These are phyloP conservation scores for Phytophthora fragariae DNA, from an alignment of 352 stramenopile genomes.

Conservation along the genomic window DNA sequence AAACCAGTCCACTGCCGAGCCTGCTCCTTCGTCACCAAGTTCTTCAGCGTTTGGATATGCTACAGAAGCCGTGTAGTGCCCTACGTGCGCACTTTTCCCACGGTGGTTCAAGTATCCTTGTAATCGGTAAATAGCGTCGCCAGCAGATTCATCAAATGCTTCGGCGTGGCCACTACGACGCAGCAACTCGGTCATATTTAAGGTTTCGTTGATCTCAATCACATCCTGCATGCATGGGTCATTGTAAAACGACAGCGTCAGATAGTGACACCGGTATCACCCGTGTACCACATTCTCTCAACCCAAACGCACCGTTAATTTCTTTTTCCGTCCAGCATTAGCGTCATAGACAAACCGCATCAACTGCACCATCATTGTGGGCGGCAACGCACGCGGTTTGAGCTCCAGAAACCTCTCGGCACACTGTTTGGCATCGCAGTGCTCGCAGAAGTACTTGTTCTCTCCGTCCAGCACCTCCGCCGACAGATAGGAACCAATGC, in stretches of 20 bases:
- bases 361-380: slow-evolving; percentile 82
- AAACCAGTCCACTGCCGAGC: slow-evolving; percentile 61
- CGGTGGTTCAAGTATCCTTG: slow-evolving; percentile 85
- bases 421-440: slow-evolving; percentile 79
- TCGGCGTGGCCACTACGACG: slow-evolving; percentile 49
- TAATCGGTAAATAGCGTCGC: slow-evolving; percentile 72
- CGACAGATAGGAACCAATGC: slow-evolving; percentile 75
- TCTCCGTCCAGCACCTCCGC: slow-evolving; percentile 82
- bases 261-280: neutral
- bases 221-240: slow-evolving; percentile 54
- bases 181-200: slow-evolving; percentile 81
- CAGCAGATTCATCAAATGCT: slow-evolving; percentile 40
- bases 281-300: neutral
- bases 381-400: slow-evolving; percentile 57
- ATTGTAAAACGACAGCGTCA: neutral
- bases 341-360: slow-evolving; percentile 90
- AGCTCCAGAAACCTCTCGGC: slow-evolving; percentile 81
- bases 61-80: slow-evolving; percentile 88
- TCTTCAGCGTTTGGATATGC: slow-evolving; percentile 50
- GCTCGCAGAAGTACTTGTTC: slow-evolving; percentile 89
- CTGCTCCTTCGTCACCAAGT: slow-evolving; percentile 1
- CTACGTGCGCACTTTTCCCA: slow-evolving; percentile 81
- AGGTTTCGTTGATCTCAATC: slow-evolving; percentile 82
- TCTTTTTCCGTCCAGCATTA: slow-evolving; percentile 79
- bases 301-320: slow-evolving; percentile 67